A percentile compares a stretch with the other conserved stretches of the same genome.
Evolutionary conservation across 345 rosid genomes (phyloP).

Genomic region (Trapa bicornis): DNA sequence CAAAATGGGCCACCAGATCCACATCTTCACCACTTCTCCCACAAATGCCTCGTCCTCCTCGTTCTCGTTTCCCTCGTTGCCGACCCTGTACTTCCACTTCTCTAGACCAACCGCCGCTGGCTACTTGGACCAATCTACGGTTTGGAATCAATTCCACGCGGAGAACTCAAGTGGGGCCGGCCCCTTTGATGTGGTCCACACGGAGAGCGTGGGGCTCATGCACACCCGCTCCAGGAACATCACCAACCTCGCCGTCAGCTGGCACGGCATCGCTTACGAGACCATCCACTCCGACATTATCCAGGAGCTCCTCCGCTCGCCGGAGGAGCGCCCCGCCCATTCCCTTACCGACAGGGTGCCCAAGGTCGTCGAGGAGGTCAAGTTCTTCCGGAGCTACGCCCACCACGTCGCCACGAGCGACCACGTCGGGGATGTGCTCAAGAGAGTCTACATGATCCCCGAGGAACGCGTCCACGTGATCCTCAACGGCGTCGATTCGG

Average conservation of each 20-base stretch:
- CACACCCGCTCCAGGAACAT: constrained; percentile 65
- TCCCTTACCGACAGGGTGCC: constrained; percentile 43
- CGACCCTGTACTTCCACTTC: constrained; percentile 56
- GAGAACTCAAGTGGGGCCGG: constrained; percentile 40
- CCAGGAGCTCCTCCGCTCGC: constrained; percentile 55
- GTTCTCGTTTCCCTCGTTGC: constrained; percentile 33
- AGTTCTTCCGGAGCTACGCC: constrained; percentile 66
- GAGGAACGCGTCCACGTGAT: constrained; percentile 83
- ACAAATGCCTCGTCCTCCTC: constrained; percentile 29
- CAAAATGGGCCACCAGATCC: constrained; percentile 75
- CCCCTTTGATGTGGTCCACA: constrained; percentile 78
- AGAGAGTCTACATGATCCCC: constrained; percentile 86
- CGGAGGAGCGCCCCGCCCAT: constrained; percentile 39
- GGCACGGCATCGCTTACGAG: constrained; percentile 95
- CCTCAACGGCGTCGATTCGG: constrained; percentile 73
- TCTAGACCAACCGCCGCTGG: constrained; percentile 65
- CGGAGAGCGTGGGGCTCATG: constrained; percentile 77
- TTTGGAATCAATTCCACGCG: constrained; percentile 56
- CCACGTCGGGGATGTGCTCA: constrained; percentile 78
- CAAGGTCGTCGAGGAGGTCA: constrained; percentile 71
- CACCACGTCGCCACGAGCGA: constrained; percentile 93
- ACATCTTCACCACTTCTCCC: constrained; percentile 62
- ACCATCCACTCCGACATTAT: constrained; percentile 82
- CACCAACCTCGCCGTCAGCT: constrained; percentile 52
- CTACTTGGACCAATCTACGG: constrained; percentile 55